phyloP scores from a whole-genome alignment of 169 alveolate genomes.

The Condylostoma magnum region DNA sequence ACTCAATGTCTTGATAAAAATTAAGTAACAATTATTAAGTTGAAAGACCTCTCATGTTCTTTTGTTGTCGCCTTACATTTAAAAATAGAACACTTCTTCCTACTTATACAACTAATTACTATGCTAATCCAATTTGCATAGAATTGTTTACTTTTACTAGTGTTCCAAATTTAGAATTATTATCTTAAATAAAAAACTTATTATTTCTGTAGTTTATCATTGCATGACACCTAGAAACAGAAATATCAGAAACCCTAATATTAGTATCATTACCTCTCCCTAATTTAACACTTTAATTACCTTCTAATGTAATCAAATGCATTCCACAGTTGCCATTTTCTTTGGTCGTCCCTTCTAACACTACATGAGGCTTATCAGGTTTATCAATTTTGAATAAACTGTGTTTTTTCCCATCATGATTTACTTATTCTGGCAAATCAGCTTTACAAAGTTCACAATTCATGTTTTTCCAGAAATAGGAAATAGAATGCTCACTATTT shows the following conservation, averaged over 20 bases:
- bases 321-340: too few relatives aligned
- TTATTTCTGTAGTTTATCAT: slow-evolving; percentile 43
- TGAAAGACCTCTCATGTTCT: too few relatives aligned
- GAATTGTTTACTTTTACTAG: too few relatives aligned
- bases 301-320: too few relatives aligned
- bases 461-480: slow-evolving; percentile 3
- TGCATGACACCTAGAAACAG: slow-evolving; percentile 67
- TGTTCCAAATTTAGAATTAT: slow-evolving; percentile 71
- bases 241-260: slow-evolving; percentile 59
- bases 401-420: background rate
- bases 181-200: slow-evolving; percentile 55
- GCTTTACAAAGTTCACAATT: slow-evolving; percentile 86
- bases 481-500: background rate
- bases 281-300: too few relatives aligned
- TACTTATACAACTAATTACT: too few relatives aligned
- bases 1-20: too few relatives aligned
- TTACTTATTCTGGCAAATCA: slow-evolving; percentile 69
- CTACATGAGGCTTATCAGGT: background rate
- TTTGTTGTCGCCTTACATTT: too few relatives aligned
- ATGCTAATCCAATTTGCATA: too few relatives aligned
- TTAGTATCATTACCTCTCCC: slow-evolving; percentile 72
- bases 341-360: slow-evolving; percentile 1
- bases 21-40: too few relatives aligned
- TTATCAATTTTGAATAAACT: background rate
- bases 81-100: too few relatives aligned